A percentile compares a stretch with the other conserved stretches of the same genome.
phyloP scores from a whole-genome alignment of 441 rosid genomes.

The Arabidopsis hybrid region DNA sequence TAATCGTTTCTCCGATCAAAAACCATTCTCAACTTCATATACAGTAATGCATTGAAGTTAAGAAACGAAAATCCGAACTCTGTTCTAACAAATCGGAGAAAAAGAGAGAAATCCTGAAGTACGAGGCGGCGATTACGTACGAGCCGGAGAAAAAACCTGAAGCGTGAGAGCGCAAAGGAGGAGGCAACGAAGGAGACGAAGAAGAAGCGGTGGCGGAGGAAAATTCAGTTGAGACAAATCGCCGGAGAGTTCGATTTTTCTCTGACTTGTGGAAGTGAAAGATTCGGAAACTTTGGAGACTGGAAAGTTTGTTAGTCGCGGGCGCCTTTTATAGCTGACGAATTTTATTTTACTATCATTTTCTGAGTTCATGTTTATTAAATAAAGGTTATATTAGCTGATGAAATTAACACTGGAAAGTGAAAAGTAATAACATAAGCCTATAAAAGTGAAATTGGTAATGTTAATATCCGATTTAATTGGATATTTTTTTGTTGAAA shows the following conservation, averaged over 20 bases:
- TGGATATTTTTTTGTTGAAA: too few relatives aligned
- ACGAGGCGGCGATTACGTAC: neutral
- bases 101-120: neutral
- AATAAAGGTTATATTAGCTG: too few relatives aligned
- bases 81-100: neutral
- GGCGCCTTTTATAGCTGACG: neutral
- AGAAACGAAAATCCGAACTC: neutral
- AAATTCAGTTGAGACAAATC: neutral
- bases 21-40: neutral
- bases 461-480: too few relatives aligned
- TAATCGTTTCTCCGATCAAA: neutral
- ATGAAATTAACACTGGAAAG: too few relatives aligned
- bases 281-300: neutral
- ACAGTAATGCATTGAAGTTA: neutral
- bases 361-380: too few relatives aligned
- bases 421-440: too few relatives aligned
- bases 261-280: neutral
- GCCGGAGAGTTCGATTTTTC: neutral
- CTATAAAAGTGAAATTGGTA: too few relatives aligned
- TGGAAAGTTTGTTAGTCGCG: neutral
- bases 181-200: neutral
- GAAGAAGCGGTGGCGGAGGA: neutral
- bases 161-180: neutral
- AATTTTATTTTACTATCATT: neutral
- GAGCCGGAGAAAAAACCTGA: neutral